Conservation (phyloP, 2,329 filamentous ascomycete genomes). For the Fusarium kyushuense region DNA sequence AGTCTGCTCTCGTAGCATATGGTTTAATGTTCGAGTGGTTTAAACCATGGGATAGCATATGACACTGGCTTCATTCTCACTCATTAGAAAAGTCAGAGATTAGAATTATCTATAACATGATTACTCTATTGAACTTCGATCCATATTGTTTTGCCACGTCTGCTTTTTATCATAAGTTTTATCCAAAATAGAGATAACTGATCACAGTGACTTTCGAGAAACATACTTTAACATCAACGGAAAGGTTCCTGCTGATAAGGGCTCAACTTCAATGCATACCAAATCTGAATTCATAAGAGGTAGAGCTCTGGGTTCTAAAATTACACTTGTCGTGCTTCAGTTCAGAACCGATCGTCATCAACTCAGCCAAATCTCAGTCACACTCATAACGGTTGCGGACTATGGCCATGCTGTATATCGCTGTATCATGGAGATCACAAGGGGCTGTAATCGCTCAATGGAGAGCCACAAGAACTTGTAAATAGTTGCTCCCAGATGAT, state of each 20-base stretch:
- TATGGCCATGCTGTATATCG: neutral
- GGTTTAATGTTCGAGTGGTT: neutral
- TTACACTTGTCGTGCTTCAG: neutral
- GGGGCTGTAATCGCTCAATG: neutral
- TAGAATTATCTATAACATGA: neutral
- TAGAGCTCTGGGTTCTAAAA: neutral
- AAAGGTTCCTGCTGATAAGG: no score
- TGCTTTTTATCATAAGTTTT: neutral
- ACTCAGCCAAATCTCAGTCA: neutral
- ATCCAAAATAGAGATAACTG: neutral
- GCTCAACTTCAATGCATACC: no score
- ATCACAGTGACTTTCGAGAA: neutral
- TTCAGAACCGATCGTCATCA: no score
- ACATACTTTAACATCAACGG: neutral
- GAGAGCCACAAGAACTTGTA: neutral
- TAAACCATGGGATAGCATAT: no score
- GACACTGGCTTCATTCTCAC: neutral
- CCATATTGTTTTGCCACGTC: neutral
- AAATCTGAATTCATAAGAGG: no score
- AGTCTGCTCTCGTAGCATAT: neutral
- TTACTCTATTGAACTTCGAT: accelerated
- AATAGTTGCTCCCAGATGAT: neutral
- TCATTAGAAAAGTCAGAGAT: no score
- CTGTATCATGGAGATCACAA: neutral
- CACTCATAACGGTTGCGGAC: no score